These are phyloP conservation scores for Aureobasidium sp. DNA, from an alignment of 2,329 filamentous ascomycete species.

Conservation along the genomic window DNA sequence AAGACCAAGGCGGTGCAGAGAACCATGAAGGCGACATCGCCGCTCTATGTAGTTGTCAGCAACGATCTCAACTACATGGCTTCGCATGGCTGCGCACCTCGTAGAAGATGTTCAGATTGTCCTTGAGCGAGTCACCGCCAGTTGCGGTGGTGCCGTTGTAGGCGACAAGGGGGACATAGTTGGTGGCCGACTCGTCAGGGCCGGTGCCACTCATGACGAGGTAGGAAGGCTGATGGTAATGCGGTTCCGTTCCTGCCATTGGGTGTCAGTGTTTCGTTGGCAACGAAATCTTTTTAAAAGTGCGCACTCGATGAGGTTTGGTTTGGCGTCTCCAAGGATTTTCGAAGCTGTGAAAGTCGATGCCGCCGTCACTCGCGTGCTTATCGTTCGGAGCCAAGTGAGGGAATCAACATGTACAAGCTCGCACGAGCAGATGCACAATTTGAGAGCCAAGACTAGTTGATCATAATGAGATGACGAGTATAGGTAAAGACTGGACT, in stretches of 20 bases:
- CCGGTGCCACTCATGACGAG: conserved; percentile 5
- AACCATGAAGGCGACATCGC: conserved; percentile 76
- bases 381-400: background rate
- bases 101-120: conserved; percentile 80
- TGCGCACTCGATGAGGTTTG: background rate
- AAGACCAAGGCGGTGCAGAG: conserved; percentile 69
- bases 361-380: background rate
- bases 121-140: conserved; percentile 56
- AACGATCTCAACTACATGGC: conserved; percentile 13
- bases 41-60: conserved; percentile 44
- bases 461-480: background rate
- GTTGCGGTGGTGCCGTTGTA: conserved; percentile 57
- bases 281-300: background rate
- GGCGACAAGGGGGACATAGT: conserved; percentile 32
- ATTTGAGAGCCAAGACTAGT: background rate
- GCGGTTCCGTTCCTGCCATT: background rate
- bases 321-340: background rate
- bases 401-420: background rate
- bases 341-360: background rate
- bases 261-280: background rate
- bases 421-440: background rate
- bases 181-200: background rate
- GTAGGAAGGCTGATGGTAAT: background rate
- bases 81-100: conserved; percentile 43
- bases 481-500: background rate